Base-by-base conservation (phyloP, 345 rosid genomes). In the Nasturtium officinale region DNA sequence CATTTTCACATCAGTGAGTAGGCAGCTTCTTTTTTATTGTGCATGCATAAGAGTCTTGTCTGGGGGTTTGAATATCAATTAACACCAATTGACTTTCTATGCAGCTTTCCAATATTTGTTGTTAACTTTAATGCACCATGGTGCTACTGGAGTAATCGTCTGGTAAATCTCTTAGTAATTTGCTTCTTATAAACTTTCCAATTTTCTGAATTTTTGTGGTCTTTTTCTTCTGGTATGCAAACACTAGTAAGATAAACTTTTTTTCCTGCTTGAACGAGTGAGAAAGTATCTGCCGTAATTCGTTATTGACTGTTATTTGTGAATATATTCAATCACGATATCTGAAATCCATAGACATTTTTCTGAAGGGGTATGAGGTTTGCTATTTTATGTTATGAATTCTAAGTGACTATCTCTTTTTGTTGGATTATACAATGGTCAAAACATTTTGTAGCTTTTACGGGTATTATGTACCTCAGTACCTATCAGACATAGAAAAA, bases 121-220 rank as follows among this genome's bases (percentile, higher is more conserved):
- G 96, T 96, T 69, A 96, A 96, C 82, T 96, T 96, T 84, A 83
- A 67, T 81, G 98, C 98, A 67, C 98, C 98, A 67, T 96, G 99
- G 99, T 96, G 99, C 88, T 82, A 80, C 81, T 96, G 96, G 96
- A 85, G 99, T 78, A 89, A 80, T 67, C 98, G 96, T 79, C 85
- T 96, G 97, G 98, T 92, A 87, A 82, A 78, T 65, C 29, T 70
- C 66, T 70, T 46, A 18, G 13, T 63, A 18, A 9, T 54, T 63
- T 50, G 55, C 55, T 64, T 67, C 25, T 43, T 58, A 55, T 62
- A 23, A 43, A 13, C 42, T 46, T 38, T 47, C 29, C 61, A 54
- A 6, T 32, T 20, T 37, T 38, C 17, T 60, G 61, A 21, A 60
- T 1, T 20, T 20, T 18, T 15, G 6, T 69, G 35, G 32, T 76